Base-by-base conservation (phyloP, 352 stramenopile species). In the Blastocystis hominis region DNA sequence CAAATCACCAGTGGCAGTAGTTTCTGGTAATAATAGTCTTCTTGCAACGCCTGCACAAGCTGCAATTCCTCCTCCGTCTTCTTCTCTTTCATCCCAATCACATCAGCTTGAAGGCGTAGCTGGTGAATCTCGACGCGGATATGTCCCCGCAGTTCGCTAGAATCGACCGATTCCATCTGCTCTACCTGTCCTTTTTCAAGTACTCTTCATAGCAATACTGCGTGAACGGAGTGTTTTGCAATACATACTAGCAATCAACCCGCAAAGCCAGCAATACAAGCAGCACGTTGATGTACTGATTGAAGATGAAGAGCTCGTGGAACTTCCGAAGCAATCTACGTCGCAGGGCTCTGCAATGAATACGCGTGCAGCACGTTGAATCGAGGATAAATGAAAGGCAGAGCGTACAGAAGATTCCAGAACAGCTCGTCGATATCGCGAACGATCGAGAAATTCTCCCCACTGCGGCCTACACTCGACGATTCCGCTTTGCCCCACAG, bases 121-220 rank as follows among this genome's bases (percentile, higher is more conserved):
- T 76, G 64, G 34, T 76, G 34, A 4, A 76, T 50, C 40, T 40
- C 47, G 9, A 50, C 34, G 17, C 64, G 20, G 34, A 76, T 76
- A 24, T 55, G 42, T 13, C 64, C 36, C 44, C 42, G 34, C 42
- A 76, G 42, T 6, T 40, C 15, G 24, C 64, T 76, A 55, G 5
- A 7, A 50, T n/a, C 15, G 17, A 56, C 20, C 42, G 7, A 40
- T n/a, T 36, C n/a, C 24, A 0, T 36, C 34, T 34, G 17, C 3
- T 0, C 4, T 2, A 76, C 64, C 36, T 50, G 36, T 50, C n/a
- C 42, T 50, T 50, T 34, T 54, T 50, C 20, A 76, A n/a, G 55
- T 76, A 76, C 64, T 76, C 64, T 34, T 76, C 64, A 50, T 76
- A 76, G 17, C 42, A 76, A 55, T 76, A 76, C 38, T 76, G n/a